These are phyloP conservation scores for Ricinus communis DNA, from an alignment of 345 rosid genomes.

Conservation along the genomic window DNA sequence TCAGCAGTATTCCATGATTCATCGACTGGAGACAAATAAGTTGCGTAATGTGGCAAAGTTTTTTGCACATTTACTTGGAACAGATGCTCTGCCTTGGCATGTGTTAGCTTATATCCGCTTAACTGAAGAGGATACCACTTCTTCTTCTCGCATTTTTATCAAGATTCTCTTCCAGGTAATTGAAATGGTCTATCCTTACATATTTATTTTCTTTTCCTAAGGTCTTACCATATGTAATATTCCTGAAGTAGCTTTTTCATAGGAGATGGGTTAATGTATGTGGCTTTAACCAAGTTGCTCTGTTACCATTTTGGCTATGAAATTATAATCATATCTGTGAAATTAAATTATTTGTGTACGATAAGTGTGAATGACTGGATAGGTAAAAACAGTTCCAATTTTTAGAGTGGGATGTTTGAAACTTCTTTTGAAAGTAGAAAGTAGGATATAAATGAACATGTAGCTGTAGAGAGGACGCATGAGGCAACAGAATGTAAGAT, in stretches of 20 bases:
- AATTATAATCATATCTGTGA: background rate
- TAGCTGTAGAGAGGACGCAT: too few species aligned
- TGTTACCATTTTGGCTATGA: background rate
- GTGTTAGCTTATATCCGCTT: slow-evolving; percentile 76
- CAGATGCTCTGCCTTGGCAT: slow-evolving; percentile 95
- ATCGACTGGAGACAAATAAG: slow-evolving; percentile 87
- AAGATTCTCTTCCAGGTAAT: slow-evolving; percentile 95
- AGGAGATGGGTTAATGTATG: background rate
- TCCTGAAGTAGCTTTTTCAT: background rate
- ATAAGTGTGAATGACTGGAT: background rate
- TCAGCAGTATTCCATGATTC: slow-evolving; percentile 94
- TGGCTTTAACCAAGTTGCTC: background rate
- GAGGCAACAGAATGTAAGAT: background rate
- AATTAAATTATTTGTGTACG: too few species aligned
- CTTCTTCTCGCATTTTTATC: slow-evolving; percentile 87
- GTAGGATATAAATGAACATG: background rate
- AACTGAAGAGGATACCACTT: slow-evolving; percentile 94
- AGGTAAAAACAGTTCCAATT: background rate
- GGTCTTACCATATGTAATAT: background rate
- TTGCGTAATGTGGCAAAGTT: slow-evolving; percentile 88
- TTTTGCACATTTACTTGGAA: slow-evolving; percentile 92
- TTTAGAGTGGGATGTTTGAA: background rate
- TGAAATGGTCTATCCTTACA: background rate
- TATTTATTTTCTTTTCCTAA: background rate
- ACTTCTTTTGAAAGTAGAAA: background rate